phyloP scores from a whole-genome alignment of 176 grass and related monocot species.

The Triticum turgidum region DNA sequence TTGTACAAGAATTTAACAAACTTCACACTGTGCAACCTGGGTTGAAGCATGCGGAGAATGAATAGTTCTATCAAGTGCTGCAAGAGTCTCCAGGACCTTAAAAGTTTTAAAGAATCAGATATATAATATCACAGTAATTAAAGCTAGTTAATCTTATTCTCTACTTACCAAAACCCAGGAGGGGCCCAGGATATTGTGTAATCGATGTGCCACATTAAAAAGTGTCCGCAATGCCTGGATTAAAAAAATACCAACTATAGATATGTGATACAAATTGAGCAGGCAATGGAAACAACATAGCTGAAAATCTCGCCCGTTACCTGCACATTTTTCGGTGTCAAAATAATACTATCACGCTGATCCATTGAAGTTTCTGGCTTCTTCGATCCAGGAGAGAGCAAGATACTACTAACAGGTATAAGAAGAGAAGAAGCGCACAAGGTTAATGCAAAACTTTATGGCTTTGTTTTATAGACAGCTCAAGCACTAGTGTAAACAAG shows the following conservation, averaged over 20 bases:
- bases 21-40: conserved; percentile 54
- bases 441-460: background rate
- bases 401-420: conserved; percentile 48
- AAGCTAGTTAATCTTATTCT: conserved; percentile 33
- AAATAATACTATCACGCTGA: conserved; percentile 85
- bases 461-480: conserved; percentile 21
- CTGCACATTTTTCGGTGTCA: conserved; percentile 98
- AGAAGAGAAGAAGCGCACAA: conserved; percentile 23
- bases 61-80: conserved; percentile 93
- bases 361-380: conserved; percentile 64
- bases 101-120: conserved; percentile 25
- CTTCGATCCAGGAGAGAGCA: conserved; percentile 86
- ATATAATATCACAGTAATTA: conserved; percentile 19
- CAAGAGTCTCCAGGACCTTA: conserved; percentile 95
- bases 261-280: conserved; percentile 8
- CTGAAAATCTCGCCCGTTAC: conserved; percentile 27
- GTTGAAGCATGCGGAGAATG: conserved; percentile 97
- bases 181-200: conserved; percentile 93
- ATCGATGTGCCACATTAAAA: conserved; percentile 96
- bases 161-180: conserved; percentile 93
- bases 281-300: conserved; percentile 10
- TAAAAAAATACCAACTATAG: conserved; percentile 31
- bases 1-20: background rate
- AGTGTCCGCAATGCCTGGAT: conserved; percentile 89
- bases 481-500: conserved; percentile 16